These are phyloP conservation scores for Scleromitrula shiraiana DNA, from an alignment of 2,329 filamentous ascomycete species.

Conservation along the genomic window DNA sequence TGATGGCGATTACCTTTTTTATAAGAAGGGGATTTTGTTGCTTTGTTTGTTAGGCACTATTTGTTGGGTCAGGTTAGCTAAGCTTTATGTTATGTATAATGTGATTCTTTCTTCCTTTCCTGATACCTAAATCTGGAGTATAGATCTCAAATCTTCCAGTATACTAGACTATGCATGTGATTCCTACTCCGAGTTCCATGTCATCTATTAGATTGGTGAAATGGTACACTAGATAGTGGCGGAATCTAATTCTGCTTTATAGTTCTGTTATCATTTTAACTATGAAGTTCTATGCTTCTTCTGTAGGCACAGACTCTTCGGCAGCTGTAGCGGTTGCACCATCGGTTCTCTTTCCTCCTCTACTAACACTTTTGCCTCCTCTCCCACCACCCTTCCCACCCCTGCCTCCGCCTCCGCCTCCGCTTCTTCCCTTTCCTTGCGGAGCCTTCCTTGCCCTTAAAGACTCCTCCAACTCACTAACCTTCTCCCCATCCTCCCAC, in stretches of 20 bases:
- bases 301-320: neutral
- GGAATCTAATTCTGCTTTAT: too few relatives aligned
- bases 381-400: constrained; percentile 18
- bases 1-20: neutral
- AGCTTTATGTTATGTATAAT: too few relatives aligned
- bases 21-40: neutral
- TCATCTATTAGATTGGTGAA: too few relatives aligned
- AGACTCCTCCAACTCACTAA: constrained; percentile 56
- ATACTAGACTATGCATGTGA: too few relatives aligned
- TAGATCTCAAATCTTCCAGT: too few relatives aligned
- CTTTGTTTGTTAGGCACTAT: too few relatives aligned
- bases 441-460: constrained; percentile 45
- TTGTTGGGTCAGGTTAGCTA: too few relatives aligned
- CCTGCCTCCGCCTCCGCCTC: constrained; percentile 27
- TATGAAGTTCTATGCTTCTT: neutral
- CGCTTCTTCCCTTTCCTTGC: constrained; percentile 33
- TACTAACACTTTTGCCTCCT: constrained; percentile 17
- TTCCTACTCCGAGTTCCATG: too few relatives aligned
- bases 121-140: too few relatives aligned
- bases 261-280: too few relatives aligned
- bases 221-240: too few relatives aligned
- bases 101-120: too few relatives aligned
- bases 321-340: constrained; percentile 22
- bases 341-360: constrained; percentile 29
- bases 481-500: constrained; percentile 60